These are phyloP conservation scores for Torulaspora globosa DNA, from an alignment of 1,139 yeast genomes.

Conservation along the genomic window DNA sequence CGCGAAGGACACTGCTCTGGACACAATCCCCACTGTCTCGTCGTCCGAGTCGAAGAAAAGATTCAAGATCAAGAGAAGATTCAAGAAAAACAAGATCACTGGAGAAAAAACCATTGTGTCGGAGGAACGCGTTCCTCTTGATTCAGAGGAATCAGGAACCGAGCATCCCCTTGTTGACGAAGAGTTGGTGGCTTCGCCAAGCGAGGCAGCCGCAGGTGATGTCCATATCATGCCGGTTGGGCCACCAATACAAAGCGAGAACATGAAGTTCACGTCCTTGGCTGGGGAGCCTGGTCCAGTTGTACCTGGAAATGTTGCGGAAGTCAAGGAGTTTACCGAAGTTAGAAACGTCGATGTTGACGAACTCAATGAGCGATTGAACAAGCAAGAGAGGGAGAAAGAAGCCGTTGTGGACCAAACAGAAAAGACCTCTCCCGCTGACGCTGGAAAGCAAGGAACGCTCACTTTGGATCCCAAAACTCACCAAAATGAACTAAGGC, in stretches of 20 bases:
- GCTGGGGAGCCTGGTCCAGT: constrained; percentile 59
- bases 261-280: constrained; percentile 17
- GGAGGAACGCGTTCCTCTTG: constrained; percentile 30
- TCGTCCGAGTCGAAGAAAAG: constrained; percentile 23
- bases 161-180: constrained; percentile 14
- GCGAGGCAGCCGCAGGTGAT: constrained; percentile 5
- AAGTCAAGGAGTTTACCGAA: constrained; percentile 46
- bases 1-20: constrained; percentile 3
- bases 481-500: constrained; percentile 1
- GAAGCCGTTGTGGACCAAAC: constrained; percentile 10
- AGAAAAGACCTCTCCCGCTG: constrained; percentile 7
- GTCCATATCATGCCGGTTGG: constrained; percentile 14
- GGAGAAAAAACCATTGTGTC: constrained; percentile 39
- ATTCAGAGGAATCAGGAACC: constrained; percentile 21
- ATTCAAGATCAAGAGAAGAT: constrained; percentile 37
- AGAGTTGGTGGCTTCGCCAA: constrained; percentile 4
- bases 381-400: constrained; percentile 16
- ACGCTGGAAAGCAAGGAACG: background rate
- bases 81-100: constrained; percentile 40
- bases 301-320: constrained; percentile 46
- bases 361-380: constrained; percentile 20
- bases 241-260: constrained; percentile 1
- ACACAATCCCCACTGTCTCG: constrained; percentile 8
- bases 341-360: constrained; percentile 34
- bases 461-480: constrained; percentile 22